Evolutionary conservation across 2,329 filamentous ascomycete species (phyloP), one percentile per base, ranked within the genome.

Genomic region (Didymella pomorum): DNA sequence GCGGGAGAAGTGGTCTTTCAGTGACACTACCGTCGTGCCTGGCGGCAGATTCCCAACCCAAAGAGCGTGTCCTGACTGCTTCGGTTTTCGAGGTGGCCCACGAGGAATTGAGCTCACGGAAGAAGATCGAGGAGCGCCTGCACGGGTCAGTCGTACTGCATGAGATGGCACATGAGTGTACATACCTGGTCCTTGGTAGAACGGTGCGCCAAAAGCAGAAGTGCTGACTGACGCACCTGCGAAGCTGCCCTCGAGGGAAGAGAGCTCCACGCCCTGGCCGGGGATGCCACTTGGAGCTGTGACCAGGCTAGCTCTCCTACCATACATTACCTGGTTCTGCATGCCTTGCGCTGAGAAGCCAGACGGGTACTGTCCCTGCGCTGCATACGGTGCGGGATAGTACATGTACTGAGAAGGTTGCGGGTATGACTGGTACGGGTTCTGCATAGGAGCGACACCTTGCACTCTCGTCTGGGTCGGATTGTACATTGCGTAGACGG

Each of bases 1-100:
- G 62, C 86, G 87, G 61, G 91, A 96, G 57, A 97, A 95, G 73
- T 97, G 91, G 59, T 95, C 87, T 51, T 97, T 96, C n/a, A 98
- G 80, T 58, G 86, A 90, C 77, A 92, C 88, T 12, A 98, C 83
- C 39, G 89, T 89, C 0, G 93, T 90, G 47, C 92, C 90, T 0
- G 92, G 90, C 4, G 94, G 93, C 0, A 98, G 82, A 72, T 98
- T 98, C 39, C 95, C 95, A 26, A 98, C 92, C 94, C 95, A 98
- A 20, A 98, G 87, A 0, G 94, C 94, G 74, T 97, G 91, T 1
- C 93, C 94, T 81, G 83, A 87, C 71, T 88, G 85, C 69, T 84
- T 86, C 7, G 87, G 87, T 68, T 89, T 89, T 65, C 87, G 81
- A 33, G 87, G 86, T 4, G 86, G 87, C n/a, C 87, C 87, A 65